Evolutionary conservation across 1,139 yeast species (phyloP).

Genomic region (Kodamaea alishanica): DNA sequence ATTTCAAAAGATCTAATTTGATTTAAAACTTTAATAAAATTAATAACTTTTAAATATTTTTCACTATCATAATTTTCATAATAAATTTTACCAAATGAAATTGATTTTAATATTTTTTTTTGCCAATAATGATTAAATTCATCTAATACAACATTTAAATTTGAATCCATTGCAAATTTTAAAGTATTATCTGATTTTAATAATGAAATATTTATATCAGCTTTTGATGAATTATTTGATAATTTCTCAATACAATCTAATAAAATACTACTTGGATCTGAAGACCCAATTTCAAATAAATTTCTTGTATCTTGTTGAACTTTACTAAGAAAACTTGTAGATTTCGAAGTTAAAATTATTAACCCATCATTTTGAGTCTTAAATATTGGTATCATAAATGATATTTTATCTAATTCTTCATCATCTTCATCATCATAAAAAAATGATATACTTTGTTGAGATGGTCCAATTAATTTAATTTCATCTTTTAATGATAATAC

Average conservation of each 20-base stretch:
- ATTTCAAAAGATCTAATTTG: conserved; percentile 58
- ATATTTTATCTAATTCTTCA: conserved; percentile 30
- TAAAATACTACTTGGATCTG: conserved; percentile 77
- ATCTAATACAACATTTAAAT: conserved; percentile 71
- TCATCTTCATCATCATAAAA: conserved; percentile 38
- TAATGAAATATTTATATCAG: conserved; percentile 66
- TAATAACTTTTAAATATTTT: conserved; percentile 58
- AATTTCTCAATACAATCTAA: conserved; percentile 79
- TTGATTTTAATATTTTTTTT: conserved; percentile 73
- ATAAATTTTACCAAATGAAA: conserved; percentile 80
- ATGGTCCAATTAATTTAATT: conserved; percentile 67
- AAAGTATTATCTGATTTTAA: conserved; percentile 55
- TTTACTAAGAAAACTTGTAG: conserved; percentile 61
- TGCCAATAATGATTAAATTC: conserved; percentile 81
- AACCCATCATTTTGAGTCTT: conserved; percentile 69
- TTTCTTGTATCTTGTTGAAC: conserved; percentile 59
- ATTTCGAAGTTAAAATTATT: conserved; percentile 54
- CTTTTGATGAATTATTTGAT: conserved; percentile 69
- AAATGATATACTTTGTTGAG: conserved; percentile 53
- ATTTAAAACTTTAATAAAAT: conserved; percentile 64
- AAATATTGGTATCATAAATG: conserved; percentile 35
- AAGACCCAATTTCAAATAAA: conserved; percentile 78
- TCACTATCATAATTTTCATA: conserved; percentile 50
- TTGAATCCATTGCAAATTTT: conserved; percentile 61
- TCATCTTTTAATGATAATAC: conserved; percentile 61